A percentile compares a stretch with the other conserved stretches of the same genome.
Conservation (phyloP, 192 early-diverging fungal genomes). For the Ambispora gerdemannii region DNA sequence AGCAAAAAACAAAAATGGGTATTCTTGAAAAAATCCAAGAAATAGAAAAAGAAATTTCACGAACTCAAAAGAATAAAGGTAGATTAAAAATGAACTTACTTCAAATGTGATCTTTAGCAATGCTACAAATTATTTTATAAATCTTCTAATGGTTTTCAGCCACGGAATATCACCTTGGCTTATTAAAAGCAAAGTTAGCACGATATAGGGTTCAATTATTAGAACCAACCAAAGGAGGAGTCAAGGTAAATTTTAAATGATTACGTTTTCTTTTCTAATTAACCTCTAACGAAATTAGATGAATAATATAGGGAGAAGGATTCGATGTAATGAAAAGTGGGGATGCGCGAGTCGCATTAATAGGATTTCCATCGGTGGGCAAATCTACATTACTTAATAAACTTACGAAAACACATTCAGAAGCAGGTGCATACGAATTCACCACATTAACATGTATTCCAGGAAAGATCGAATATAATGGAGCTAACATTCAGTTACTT, state of each 20-base stretch:
- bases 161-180: slow-evolving; percentile 96
- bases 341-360: slow-evolving; percentile 91
- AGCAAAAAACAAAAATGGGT: too few relatives aligned
- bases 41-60: slow-evolving; percentile 84
- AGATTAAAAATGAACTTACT: slow-evolving; percentile 12
- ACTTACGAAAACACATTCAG: slow-evolving; percentile 88
- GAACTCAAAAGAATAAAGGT: slow-evolving; percentile 99
- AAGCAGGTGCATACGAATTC: slow-evolving; percentile 88
- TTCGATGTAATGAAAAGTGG: slow-evolving; percentile 98
- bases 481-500: slow-evolving; percentile 93
- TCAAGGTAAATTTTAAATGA: slow-evolving; percentile 21
- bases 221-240: slow-evolving; percentile 58
- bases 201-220: slow-evolving; percentile 74
- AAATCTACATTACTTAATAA: slow-evolving; percentile 96
- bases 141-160: slow-evolving; percentile 52
- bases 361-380: slow-evolving; percentile 98
- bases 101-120: neutral
- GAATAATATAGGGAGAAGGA: slow-evolving; percentile 68
- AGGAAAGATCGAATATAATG: slow-evolving; percentile 92
- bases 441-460: slow-evolving; percentile 96
- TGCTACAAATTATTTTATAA: neutral
- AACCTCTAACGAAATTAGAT: too few relatives aligned
- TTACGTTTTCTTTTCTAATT: too few relatives aligned
- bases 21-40: slow-evolving; percentile 87
- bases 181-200: slow-evolving; percentile 96